These are phyloP conservation scores for Echria macrotheca DNA, from an alignment of 495 filamentous ascomycete species.

Conservation along the genomic window DNA sequence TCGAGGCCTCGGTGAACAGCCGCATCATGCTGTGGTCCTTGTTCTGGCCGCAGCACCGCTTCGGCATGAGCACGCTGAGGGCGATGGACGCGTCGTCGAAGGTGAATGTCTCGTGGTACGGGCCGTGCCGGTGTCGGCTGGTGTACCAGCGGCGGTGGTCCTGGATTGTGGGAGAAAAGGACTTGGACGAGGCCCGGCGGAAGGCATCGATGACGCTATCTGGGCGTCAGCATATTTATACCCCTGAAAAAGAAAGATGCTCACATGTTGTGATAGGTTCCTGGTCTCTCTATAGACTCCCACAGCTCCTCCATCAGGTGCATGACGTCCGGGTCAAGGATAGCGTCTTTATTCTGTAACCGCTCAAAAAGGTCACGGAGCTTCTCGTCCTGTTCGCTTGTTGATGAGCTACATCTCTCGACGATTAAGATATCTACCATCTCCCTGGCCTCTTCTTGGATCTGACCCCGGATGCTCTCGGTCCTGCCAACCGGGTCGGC, in stretches of 20 bases:
- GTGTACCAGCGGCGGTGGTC: constrained; percentile 12
- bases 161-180: constrained; percentile 5
- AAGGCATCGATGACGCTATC: constrained; percentile 8
- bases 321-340: no score
- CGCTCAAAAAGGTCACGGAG: no score
- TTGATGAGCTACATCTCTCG: no score
- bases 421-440: no score
- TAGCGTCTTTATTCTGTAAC: no score
- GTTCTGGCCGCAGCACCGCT: neutral
- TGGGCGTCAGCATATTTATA: neutral
- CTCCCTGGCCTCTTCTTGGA: neutral
- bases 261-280: neutral
- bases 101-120: constrained; percentile 6
- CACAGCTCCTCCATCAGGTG: no score
- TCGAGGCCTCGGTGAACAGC: neutral
- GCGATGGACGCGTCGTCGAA: constrained; percentile 7
- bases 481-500: neutral
- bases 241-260: neutral
- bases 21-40: neutral
- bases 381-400: no score
- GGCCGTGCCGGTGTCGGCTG: neutral
- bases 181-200: neutral
- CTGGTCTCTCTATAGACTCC: no score
- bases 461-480: neutral
- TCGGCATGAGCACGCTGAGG: constrained; percentile 1